A percentile compares a stretch with the other conserved stretches of the same genome.
These are phyloP conservation scores for Ampelocalamus luodianensis DNA, from an alignment of 176 grass and related monocot genomes.

Conservation along the genomic window DNA sequence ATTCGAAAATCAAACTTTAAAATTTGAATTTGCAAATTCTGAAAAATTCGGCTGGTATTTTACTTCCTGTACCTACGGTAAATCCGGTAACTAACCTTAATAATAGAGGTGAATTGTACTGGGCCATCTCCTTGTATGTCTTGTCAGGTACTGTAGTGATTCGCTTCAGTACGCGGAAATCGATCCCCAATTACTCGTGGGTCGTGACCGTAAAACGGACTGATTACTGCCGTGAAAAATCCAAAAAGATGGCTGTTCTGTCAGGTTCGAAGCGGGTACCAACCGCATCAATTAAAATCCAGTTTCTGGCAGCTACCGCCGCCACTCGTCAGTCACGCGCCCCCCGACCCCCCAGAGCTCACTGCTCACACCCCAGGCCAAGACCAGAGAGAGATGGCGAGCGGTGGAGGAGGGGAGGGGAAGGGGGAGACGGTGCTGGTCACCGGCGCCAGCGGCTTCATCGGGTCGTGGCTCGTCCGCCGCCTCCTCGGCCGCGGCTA, in stretches of 20 bases:
- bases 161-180: no score
- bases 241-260: neutral
- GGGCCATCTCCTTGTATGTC: no score
- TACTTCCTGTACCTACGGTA: no score
- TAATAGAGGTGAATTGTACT: no score
- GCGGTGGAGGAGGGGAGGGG: neutral
- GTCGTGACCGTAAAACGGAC: neutral
- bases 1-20: no score
- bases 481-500: constrained; percentile 77
- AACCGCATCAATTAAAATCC: neutral
- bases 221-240: neutral
- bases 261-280: neutral
- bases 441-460: constrained; percentile 93
- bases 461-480: constrained; percentile 70
- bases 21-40: no score
- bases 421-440: constrained; percentile 59
- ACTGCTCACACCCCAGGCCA: neutral
- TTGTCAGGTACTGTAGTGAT: no score
- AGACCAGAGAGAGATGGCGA: constrained; percentile 11
- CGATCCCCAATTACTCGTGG: neutral
- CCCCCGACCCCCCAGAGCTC: neutral
- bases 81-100: no score
- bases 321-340: neutral
- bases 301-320: neutral
- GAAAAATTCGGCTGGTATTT: no score